These are phyloP conservation scores for Chaetomium tenue DNA, from an alignment of 495 filamentous ascomycete species.

Conservation along the genomic window DNA sequence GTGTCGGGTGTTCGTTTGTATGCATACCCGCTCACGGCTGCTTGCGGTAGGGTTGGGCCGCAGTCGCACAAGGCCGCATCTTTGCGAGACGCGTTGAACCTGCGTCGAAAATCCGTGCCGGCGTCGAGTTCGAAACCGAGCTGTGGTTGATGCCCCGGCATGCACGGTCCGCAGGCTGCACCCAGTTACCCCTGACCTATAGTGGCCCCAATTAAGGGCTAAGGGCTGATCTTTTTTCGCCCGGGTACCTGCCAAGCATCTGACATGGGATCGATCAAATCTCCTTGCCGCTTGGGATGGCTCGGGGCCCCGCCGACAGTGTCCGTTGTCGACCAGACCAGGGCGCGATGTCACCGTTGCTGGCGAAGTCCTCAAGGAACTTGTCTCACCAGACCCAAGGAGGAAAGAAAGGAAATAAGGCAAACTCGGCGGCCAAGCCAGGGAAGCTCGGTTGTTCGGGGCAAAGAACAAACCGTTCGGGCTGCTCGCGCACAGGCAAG, in stretches of 20 bases:
- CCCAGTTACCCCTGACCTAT: slow-evolving; percentile 29
- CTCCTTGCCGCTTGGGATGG: slow-evolving; percentile 23
- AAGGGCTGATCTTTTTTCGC: slow-evolving; percentile 17
- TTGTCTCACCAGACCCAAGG: slow-evolving; percentile 31
- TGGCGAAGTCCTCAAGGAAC: slow-evolving; percentile 2
- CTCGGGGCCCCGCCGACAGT: slow-evolving; percentile 1
- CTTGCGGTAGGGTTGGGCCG: slow-evolving; percentile 3
- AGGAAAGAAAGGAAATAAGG: slow-evolving; percentile 3
- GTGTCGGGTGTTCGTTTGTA: neutral
- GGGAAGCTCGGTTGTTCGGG: neutral
- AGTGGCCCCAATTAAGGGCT: slow-evolving; percentile 31
- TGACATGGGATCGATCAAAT: slow-evolving; percentile 31
- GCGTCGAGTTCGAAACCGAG: neutral
- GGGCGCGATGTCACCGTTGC: slow-evolving; percentile 33
- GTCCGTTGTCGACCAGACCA: slow-evolving; percentile 22
- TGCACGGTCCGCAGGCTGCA: slow-evolving; percentile 18
- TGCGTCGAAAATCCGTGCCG: neutral
- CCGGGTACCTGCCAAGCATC: slow-evolving; percentile 25
- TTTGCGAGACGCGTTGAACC: neutral
- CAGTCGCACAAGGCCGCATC: neutral
- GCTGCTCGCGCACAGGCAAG: neutral
- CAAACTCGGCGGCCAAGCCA: neutral
- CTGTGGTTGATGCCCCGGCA: neutral
- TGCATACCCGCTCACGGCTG: neutral
- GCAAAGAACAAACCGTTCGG: neutral